phyloP scores from a whole-genome alignment of 2,329 filamentous ascomycete genomes.

The Aspergillus floridensis region DNA sequence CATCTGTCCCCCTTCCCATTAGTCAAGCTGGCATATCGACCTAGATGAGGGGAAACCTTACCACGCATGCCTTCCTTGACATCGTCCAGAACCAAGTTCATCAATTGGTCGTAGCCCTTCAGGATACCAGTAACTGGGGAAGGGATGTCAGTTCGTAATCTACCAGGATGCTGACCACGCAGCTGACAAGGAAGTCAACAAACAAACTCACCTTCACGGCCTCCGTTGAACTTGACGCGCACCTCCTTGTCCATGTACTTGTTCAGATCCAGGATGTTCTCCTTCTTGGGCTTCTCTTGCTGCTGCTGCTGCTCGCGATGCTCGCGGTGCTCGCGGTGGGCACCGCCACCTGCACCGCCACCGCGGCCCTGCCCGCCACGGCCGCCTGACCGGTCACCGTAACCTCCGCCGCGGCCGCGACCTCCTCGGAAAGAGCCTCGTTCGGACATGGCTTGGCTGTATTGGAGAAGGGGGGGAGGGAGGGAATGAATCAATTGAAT shows the following conservation, averaged over 20 bases:
- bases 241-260: slow-evolving; percentile 98
- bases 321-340: slow-evolving; percentile 31
- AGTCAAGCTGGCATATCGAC: background rate
- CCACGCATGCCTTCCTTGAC: slow-evolving; percentile 87
- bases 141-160: background rate
- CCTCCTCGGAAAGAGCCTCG: slow-evolving; percentile 58
- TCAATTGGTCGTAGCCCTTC: slow-evolving; percentile 94
- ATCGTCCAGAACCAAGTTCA: slow-evolving; percentile 96
- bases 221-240: slow-evolving; percentile 93
- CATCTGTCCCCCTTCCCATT: slow-evolving; percentile 59
- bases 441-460: slow-evolving; percentile 38
- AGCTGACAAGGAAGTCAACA: background rate
- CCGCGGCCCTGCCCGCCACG: slow-evolving; percentile 42
- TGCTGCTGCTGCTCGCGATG: slow-evolving; percentile 34
- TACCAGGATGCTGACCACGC: background rate
- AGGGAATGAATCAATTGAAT: background rate
- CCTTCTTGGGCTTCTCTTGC: slow-evolving; percentile 86
- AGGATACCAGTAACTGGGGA: slow-evolving; percentile 74
- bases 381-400: slow-evolving; percentile 41
- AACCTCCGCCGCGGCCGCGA: slow-evolving; percentile 38
- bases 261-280: slow-evolving; percentile 91
- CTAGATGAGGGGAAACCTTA: slow-evolving; percentile 43
- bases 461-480: background rate
- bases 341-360: slow-evolving; percentile 50
- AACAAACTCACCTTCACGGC: slow-evolving; percentile 67